phyloP scores from a whole-genome alignment of 371 early-diverging fungal species.

The Lichtheimia ramosa region DNA sequence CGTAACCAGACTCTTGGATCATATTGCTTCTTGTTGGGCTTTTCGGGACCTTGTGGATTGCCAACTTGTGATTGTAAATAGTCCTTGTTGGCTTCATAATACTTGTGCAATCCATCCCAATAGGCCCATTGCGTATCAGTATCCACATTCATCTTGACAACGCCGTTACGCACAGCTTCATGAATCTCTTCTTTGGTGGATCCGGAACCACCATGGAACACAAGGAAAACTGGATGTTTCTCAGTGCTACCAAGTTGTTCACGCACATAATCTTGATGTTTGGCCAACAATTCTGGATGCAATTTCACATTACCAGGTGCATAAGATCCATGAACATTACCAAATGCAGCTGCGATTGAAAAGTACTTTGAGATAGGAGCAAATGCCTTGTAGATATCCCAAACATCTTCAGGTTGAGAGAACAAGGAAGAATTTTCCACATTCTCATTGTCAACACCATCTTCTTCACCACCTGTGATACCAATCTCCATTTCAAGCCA shows the following conservation, averaged over 20 bases:
- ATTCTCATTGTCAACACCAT: constrained; percentile 89
- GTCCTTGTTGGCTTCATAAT: constrained; percentile 68
- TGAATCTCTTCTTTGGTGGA: constrained; percentile 80
- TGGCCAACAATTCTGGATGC: constrained; percentile 83
- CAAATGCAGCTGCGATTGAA: constrained; percentile 87
- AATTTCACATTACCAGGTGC: constrained; percentile 91
- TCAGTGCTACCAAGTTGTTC: constrained; percentile 56
- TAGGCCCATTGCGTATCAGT: constrained; percentile 80
- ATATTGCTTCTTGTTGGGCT: constrained; percentile 94
- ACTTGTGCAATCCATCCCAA: constrained; percentile 71
- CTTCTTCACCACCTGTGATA: constrained; percentile 92
- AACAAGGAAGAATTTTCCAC: constrained; percentile 85
- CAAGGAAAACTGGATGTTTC: constrained; percentile 85
- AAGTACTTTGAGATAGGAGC: constrained; percentile 74
- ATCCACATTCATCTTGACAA: constrained; percentile 95
- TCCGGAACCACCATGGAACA: constrained; percentile 94
- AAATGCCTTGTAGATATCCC: constrained; percentile 85
- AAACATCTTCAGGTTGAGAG: constrained; percentile 91
- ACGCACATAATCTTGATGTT: constrained; percentile 80
- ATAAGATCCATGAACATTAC: constrained; percentile 93
- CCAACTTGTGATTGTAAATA: constrained; percentile 89
- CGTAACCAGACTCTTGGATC: constrained; percentile 91
- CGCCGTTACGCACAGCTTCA: constrained; percentile 81
- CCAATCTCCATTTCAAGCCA: constrained; percentile 94
- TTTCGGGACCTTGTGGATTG: constrained; percentile 85